Evolutionary conservation across 208 protist genomes (phyloP).

Genomic region (Leishmania tropica): DNA sequence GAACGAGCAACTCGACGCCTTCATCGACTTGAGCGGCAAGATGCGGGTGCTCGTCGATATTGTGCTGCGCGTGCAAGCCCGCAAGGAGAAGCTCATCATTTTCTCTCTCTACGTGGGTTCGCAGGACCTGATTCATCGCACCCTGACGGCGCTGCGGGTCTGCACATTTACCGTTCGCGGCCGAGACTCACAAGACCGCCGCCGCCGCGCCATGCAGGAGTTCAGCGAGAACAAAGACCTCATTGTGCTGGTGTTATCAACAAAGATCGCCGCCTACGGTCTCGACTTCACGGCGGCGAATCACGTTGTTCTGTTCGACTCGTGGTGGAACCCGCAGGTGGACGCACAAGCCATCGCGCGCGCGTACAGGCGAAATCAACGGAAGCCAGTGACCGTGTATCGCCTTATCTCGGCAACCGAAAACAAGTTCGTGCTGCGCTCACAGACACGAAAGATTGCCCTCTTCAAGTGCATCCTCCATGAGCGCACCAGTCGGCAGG

Average conservation of each 20-base stretch:
- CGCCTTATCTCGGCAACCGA: slow-evolving; percentile 83
- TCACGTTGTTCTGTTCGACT: slow-evolving; percentile 98
- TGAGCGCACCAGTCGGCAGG: slow-evolving; percentile 57
- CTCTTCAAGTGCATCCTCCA: slow-evolving; percentile 84
- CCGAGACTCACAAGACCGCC: slow-evolving; percentile 63
- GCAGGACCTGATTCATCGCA: slow-evolving; percentile 81
- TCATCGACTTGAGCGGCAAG: slow-evolving; percentile 80
- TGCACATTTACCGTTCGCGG: slow-evolving; percentile 66
- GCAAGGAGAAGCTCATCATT: slow-evolving; percentile 80
- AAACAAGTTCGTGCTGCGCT: slow-evolving; percentile 54
- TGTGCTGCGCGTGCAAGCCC: slow-evolving; percentile 40
- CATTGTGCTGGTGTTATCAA: slow-evolving; percentile 94
- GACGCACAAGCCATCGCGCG: slow-evolving; percentile 96
- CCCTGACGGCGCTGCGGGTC: slow-evolving; percentile 57
- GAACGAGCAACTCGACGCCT: slow-evolving; percentile 44
- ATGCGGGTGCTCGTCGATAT: slow-evolving; percentile 71
- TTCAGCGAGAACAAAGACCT: slow-evolving; percentile 64
- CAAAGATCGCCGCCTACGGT: slow-evolving; percentile 97
- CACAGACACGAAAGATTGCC: slow-evolving; percentile 77
- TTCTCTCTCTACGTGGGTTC: slow-evolving; percentile 88
- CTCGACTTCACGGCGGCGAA: slow-evolving; percentile 98
- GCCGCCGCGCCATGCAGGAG: slow-evolving; percentile 52
- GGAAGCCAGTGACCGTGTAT: slow-evolving; percentile 96
- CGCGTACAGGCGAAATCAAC: slow-evolving; percentile 98
- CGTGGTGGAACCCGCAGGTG: slow-evolving; percentile 99